Evolutionary conservation across 148 eudicot species (phyloP), one percentile per base, ranked within the genome.

Genomic region (Heliosperma pusillum): DNA sequence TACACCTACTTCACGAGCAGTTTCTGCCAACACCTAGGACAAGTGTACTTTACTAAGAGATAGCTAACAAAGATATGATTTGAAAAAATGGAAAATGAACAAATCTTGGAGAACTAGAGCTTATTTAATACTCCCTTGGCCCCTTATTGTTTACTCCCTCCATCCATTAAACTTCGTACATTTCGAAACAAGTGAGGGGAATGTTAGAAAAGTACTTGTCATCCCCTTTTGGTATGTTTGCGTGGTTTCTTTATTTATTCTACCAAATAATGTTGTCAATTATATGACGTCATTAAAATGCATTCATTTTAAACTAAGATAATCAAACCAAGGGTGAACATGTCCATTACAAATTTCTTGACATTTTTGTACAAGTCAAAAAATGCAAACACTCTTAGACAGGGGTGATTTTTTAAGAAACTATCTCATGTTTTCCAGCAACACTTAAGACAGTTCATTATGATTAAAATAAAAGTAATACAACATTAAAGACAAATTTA

Each of bases 21-120:
- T 83, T 81, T 92, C 97, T 56, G 84, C 80, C 84, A 92, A 67
- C 80, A 88, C 97, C 99, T 96, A 80, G 59, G 75, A 55, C 76
- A 60, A 81, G 63, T 73, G 59, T 50, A 50, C 19, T 50, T 50
- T 12, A 50, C 4, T 50, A 50, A 50, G 55, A 50, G 55, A 50
- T 50, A 3, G 55, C 15, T 12, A 50, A 50, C 53, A 13, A 50
- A 8, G 55, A 50, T 50, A 50, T 50, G 55, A 11, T 11, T 50
- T 50, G 55, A 50, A 50, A 50, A 17, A 50, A 68, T 16, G 12
- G 55, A 53, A 53, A 29, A 44, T 60, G 30, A 69, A 42, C 19
- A 56, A 66, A 40, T 45, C 52, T 61, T 56, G 33, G 5, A 19
- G 26, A 52, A 36, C 7, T 27, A 52, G 30, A 57, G 29, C 56